Base-by-base conservation (phyloP, 1,284 basidiomycete species). In the Ustilago trichophora region DNA sequence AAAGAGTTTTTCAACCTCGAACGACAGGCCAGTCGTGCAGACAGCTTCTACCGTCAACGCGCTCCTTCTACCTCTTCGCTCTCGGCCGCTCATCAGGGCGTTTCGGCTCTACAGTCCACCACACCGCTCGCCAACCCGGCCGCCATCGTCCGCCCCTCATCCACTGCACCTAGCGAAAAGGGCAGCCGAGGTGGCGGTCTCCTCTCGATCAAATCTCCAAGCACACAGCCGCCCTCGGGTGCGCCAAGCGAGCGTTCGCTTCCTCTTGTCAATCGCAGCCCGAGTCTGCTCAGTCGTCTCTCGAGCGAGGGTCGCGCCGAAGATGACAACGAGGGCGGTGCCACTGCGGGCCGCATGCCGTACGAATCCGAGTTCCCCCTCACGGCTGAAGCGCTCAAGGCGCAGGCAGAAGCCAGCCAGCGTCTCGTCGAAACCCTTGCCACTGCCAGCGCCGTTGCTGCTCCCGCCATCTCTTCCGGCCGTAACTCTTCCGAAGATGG, bases 1-100 rank as follows among this genome's bases (percentile, higher is more conserved):
- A 60, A 72, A 18, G 72, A 75, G 10, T 72, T 46, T 43, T 75
- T 76, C 47, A 54, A 68, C n/a, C 46, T 75, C 22, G 73, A 76
- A 25, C 57, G 70, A 16, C 47, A 42, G 21, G 15, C 53, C 10
- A 75, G 72, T 36, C 55, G 63, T 9, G 24, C 73, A n/a, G 68
- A 76, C 5, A 55, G 58, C 54, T 42, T 58, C 34, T 66, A 66
- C 36, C 51, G 57, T 31, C 60, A 64, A 22, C 57, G 62, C 12
- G 44, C 60, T 6, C 38, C 62, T 8, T 70, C 67, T 18, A 47
- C 62, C 4, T 53, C 67, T 3, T 70, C 67, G 10, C 42, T 70
- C 24, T 29, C 53, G 3, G 22, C 12, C 12, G 22, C 47, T 12
- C 42, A 26, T n/a, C n/a, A n/a, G n/a, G 22, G 36, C 29, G 27